Base-by-base conservation (phyloP, 352 stramenopile species). In the Bremia lactucae region DNA sequence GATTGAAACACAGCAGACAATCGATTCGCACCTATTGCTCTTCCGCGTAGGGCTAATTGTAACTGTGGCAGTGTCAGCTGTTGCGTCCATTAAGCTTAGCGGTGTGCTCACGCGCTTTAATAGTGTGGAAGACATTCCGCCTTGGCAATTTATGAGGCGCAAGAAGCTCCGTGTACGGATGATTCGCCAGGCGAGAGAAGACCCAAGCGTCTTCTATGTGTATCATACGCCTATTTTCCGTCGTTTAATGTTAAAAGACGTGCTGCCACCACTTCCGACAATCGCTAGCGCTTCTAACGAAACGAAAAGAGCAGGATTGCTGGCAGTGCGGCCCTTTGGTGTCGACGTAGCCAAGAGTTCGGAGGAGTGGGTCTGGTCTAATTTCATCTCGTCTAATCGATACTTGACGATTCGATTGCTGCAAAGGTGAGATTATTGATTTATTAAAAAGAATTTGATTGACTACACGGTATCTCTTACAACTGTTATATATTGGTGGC, bases 121-220 rank as follows among this genome's bases (percentile, higher is more conserved):
- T 18, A 62, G 48, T 18, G 59, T 86, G 3, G 72, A 86, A 7
- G 65, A 80, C 9, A 80, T 86, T 21, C 70, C 73, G 18, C 46
- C 65, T 34, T 76, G 72, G 38, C 72, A 76, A 24, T 86, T 88
- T 14, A 56, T 62, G 14, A 63, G 72, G 2, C 69, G 66, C 29
- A 84, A 87, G 44, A 85, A 73, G 36, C 55, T 91, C n/a, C 65
- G 65, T 11, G 79, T 82, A 45, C 72, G 76, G 3, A 68, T 88
- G 42, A 61, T 88, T 13, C 63, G 62, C n/a, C 75, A 87, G 47
- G 77, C 66, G 15, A 46, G 53, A n/a, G 33, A 55, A 2, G 72
- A 91, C 26, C 69, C 79, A 29, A 88, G 62, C 46, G 38, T 88
- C 6, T 83, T 91, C 21, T 87, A 85, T 46, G 76, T 91, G 29